Evolutionary conservation across 345 rosid genomes (phyloP), one percentile per base, ranked within the genome.

Genomic region (Acer saccharum): DNA sequence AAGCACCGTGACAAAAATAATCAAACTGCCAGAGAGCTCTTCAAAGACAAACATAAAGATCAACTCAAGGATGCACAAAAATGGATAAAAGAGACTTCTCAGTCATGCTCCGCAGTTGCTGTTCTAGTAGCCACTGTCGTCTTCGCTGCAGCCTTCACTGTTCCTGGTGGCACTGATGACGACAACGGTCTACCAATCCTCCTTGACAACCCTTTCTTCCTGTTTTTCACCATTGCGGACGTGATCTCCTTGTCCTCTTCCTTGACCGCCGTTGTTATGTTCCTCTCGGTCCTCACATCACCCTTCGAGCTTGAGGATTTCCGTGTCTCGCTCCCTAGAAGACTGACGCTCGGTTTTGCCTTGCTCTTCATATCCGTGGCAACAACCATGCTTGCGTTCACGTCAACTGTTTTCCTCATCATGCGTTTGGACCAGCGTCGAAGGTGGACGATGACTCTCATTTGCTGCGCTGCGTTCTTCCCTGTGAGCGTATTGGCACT

Each of bases 41-140:
- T 62, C 4, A 10, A 7, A 23, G 5, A 62, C 1, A 1, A 62
- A 10, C 65, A 62, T n/a, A 10, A 21, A 6, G 16, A 23, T 21
- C 32, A 62, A 21, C 65, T 21, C 1, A 62, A 62, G 32, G 14
- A n/a, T 0, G 65, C 65, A 62, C 32, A 62, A 62, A 7, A 21
- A 62, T 62, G 65, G 65, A 62, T 21, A 62, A 62, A 18, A 25
- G 32, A 68, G 17, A 75, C 81, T 25, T 29, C 81, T 61, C 77
- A 80, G 25, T 80, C 83, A 13, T 80, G 83, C 79, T 80, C 83
- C 0, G 14, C 77, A 0, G 86, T 83, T 1, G 81, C 83, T 0
- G 64, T 65, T 17, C 79, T 83, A 2, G 48, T 62, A 3, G 4
- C 32, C 13, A 62, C 65, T 13, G 65, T 23, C 12, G 65, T 62